Evolutionary conservation across 306 rosid genomes (phyloP), one percentile per base, ranked within the genome.

Genomic region (Trifolium pratense): DNA sequence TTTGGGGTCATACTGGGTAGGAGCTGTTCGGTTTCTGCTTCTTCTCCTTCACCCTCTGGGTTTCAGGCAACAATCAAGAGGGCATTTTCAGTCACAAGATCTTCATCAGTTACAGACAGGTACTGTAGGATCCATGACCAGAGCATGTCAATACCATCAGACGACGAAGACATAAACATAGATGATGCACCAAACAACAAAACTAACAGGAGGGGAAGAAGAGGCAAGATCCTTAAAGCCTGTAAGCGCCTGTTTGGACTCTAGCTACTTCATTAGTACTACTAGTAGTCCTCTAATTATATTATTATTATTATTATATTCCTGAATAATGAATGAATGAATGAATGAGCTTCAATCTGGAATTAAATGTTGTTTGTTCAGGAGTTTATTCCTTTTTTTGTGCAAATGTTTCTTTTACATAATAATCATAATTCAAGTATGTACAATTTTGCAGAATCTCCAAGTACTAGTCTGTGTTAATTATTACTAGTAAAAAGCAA

Each of bases 111-210:
- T 20, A 74, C 96, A 9, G 98, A 92, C 63, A 83, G 96, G 52
- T 90, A 92, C 77, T 51, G 87, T 32, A 86, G 94, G 91, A 92
- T 92, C 73, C 89, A 92, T 75, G 89, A 88, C 59, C 90, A 88
- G 74, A 81, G 73, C 66, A 68, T 78, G 79, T 71, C 78, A 6
- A 42, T 81, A 25, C 36, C 82, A 12, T 70, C 90, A 16, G 85
- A 81, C 2, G 78, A 7, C 0, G 71, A 6, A 6, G 8, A 34
- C 39, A 34, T 34, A 34, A 34, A 3, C 37, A 34, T 21, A 21
- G 25, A 14, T 6, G 25, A 25, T 37, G 71, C 11, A 9, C 21
- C 83, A 72, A 85, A 57, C 1, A 82, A 43, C 55, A 76, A 43
- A 66, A 15, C 5, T 2, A 82, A 31, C 68, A 75, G 58, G 71